A percentile compares a stretch with the other conserved stretches of the same genome.
Conservation (phyloP, 2,329 filamentous ascomycete genomes). For the Ceratocystis huliohia region DNA sequence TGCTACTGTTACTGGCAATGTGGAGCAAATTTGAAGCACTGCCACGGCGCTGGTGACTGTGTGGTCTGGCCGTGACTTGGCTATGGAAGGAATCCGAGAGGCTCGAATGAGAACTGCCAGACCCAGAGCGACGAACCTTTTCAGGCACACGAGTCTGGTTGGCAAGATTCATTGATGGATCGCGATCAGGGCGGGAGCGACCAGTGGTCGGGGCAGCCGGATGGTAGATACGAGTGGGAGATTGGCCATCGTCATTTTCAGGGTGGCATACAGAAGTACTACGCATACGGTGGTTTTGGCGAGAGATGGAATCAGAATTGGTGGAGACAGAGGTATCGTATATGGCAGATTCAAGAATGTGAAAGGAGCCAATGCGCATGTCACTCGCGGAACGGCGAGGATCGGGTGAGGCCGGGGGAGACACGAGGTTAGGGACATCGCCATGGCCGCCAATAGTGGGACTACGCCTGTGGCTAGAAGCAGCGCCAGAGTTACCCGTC, state of each 20-base stretch:
- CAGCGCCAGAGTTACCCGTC: slow-evolving; percentile 42
- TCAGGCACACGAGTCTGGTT: slow-evolving; percentile 54
- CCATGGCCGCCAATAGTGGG: slow-evolving; percentile 46
- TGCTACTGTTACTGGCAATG: slow-evolving; percentile 33
- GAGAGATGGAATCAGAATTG: slow-evolving; percentile 23
- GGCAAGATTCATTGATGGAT: slow-evolving; percentile 60
- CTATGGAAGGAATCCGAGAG: slow-evolving; percentile 42
- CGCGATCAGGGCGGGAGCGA: slow-evolving; percentile 22
- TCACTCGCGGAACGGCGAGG: slow-evolving; percentile 37
- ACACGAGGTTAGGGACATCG: slow-evolving; percentile 55
- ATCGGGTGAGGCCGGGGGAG: slow-evolving; percentile 52
- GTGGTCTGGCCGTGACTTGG: slow-evolving; percentile 23
- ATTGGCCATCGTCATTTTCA: slow-evolving; percentile 35
- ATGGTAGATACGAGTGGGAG: slow-evolving; percentile 15
- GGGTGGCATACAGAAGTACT: slow-evolving; percentile 36
- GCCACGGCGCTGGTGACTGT: slow-evolving; percentile 45
- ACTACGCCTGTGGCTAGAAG: slow-evolving; percentile 36
- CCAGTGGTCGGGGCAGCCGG: neutral
- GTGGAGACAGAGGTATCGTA: slow-evolving; percentile 30
- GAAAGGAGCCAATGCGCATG: slow-evolving; percentile 47
- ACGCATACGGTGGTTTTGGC: slow-evolving; percentile 26
- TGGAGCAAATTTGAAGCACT: slow-evolving; percentile 68
- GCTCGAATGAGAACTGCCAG: slow-evolving; percentile 82
- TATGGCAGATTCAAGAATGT: slow-evolving; percentile 38
- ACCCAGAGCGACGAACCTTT: slow-evolving; percentile 74